Base-by-base conservation (phyloP, 352 stramenopile genomes). In the Phytophthora melonis region DNA sequence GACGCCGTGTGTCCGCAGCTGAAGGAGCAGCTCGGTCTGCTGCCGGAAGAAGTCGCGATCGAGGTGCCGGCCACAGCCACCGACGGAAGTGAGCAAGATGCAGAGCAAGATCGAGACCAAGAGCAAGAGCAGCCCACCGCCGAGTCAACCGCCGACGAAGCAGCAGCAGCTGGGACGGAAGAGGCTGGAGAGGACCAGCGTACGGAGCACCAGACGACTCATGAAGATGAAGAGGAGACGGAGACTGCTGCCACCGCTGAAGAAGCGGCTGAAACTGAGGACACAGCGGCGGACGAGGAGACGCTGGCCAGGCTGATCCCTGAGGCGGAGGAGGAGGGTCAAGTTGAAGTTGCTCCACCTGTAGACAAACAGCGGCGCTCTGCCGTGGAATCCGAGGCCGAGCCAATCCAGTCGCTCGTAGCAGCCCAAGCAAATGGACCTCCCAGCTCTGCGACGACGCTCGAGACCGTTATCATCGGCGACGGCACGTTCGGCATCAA, bases 1-100 rank as follows among this genome's bases (percentile, higher is more conserved):
- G 88, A 95, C 53, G 77, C 80, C 7, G 78, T 92, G 30, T 92
- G 88, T 77, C 88, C 88, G 3, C 86, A 95, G 30, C 70, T 93
- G 63, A 95, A 93, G 54, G 84, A 93, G 21, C 88, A 93, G 52
- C 75, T 95, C 1, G 88, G 88, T 34, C 63, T 94, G 9, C 54
- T 92, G 55, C 77, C 83, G 0, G 75, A 87, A 18, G 64, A 74
- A 11, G 58, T 70, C 19, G 65, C 60, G 7, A 68, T 74, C 18
- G 58, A 76, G 56, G 79, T 66, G 39, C 41, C 53, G n/a, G 36
- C 58, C 14, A 66, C 41, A 32, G 9, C 47, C 25, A 57, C 43
- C 45, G 23, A 76, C 13, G 14, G 41, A 63, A 63, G 65, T 69
- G 73, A 77, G 32, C 64, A 70, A 21, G 19, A 1, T 23, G 41